Evolutionary conservation across 768 basidiomycete species (phyloP).

Genomic region (Albatrellus ellisii): DNA sequence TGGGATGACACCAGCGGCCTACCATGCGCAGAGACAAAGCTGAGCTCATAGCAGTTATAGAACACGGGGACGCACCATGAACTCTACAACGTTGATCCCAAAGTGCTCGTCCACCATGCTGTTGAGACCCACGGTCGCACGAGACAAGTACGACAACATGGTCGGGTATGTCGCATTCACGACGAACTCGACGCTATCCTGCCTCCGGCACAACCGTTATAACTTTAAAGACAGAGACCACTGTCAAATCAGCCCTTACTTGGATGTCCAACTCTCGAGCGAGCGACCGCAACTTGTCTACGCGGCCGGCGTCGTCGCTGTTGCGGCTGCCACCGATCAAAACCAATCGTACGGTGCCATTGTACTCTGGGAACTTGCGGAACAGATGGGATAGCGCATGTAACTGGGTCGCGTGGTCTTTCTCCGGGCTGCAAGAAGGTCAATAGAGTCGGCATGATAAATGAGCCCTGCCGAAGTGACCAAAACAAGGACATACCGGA

Average conservation of each 20-base stretch:
- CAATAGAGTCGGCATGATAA: not conserved
- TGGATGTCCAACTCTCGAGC: conserved; percentile 51
- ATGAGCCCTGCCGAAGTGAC: not conserved
- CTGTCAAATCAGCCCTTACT: conserved; percentile 25
- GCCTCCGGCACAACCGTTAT: not conserved
- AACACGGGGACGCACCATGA: conserved; percentile 55
- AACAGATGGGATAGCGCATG: conserved; percentile 52
- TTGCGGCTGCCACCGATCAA: conserved; percentile 84
- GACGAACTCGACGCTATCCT: conserved; percentile 66
- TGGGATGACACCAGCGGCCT: conserved; percentile 93
- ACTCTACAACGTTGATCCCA: conserved; percentile 95
- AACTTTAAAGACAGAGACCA: conserved; percentile 1
- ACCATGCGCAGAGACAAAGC: not conserved
- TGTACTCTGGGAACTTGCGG: conserved; percentile 43
- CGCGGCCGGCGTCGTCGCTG: conserved; percentile 54
- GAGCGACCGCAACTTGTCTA: conserved; percentile 43
- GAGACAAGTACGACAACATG: conserved; percentile 58
- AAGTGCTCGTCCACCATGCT: conserved; percentile 99
- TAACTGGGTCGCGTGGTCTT: conserved; percentile 79
- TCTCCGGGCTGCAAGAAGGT: conserved; percentile 60
- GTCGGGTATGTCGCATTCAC: conserved; percentile 72
- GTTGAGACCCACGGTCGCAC: conserved; percentile 74
- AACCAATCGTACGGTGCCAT: conserved; percentile 39
- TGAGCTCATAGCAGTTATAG: not conserved
- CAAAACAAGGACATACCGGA: conserved; percentile 49